These are phyloP conservation scores for Solanum chmielewskii DNA, from an alignment of 257 asterid genomes.

Conservation along the genomic window DNA sequence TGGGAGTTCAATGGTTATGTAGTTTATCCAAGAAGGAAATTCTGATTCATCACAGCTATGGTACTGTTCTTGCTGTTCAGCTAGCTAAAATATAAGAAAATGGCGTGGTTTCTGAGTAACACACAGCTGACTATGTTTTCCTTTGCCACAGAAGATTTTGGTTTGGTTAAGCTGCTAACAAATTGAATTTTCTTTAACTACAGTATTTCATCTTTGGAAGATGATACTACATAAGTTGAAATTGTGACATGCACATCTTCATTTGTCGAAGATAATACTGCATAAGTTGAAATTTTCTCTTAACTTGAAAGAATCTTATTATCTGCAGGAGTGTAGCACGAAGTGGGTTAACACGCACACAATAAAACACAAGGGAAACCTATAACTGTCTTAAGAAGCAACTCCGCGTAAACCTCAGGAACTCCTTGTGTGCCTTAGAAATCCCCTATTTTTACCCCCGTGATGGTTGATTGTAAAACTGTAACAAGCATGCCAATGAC, in stretches of 20 bases:
- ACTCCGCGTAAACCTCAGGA: constrained; percentile 14
- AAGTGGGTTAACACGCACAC: constrained; percentile 68
- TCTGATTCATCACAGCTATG: neutral
- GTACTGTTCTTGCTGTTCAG: neutral
- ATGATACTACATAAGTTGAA: neutral
- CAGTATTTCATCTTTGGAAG: neutral
- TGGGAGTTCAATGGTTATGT: neutral
- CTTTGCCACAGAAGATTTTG: neutral
- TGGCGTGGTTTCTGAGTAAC: neutral
- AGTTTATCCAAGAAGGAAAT: neutral
- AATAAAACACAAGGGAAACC: constrained; percentile 26
- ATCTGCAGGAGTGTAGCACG: constrained; percentile 58
- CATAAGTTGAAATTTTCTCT: neutral
- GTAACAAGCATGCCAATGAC: constrained; percentile 57
- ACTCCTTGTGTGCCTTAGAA: constrained; percentile 17
- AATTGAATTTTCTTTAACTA: neutral
- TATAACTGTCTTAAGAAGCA: constrained; percentile 12
- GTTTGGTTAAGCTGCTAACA: neutral
- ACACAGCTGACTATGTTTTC: neutral
- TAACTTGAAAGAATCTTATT: neutral
- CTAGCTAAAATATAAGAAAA: neutral
- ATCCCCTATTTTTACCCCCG: constrained; percentile 21
- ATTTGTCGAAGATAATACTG: neutral
- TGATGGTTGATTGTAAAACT: constrained; percentile 43
- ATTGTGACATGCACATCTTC: neutral